Percentiles rank a stretch among this genome's conserved stretches.
phyloP scores from a whole-genome alignment of 176 grass and related monocot species.

The Poa annua region DNA sequence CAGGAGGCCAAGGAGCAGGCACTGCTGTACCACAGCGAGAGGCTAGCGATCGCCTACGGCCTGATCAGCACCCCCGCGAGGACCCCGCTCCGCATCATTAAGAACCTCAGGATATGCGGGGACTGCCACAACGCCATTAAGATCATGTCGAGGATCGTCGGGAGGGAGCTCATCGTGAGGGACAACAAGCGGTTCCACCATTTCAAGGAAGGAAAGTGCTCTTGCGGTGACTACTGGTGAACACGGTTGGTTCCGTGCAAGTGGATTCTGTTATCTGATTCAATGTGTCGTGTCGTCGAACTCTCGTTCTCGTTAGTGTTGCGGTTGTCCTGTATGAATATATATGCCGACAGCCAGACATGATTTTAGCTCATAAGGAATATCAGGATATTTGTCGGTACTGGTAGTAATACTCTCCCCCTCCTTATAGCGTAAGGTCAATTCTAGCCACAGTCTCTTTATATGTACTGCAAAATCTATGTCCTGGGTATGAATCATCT shows the following conservation, averaged over 20 bases:
- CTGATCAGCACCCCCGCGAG: slow-evolving; percentile 87
- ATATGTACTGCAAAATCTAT: not conserved
- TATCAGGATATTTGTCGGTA: slow-evolving; percentile 29
- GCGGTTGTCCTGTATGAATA: slow-evolving; percentile 32
- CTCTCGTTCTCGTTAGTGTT: slow-evolving; percentile 7
- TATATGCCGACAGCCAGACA: slow-evolving; percentile 20
- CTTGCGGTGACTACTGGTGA: slow-evolving; percentile 89
- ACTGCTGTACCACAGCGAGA: slow-evolving; percentile 85
- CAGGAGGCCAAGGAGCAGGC: slow-evolving; percentile 94
- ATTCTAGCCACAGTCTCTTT: not conserved
- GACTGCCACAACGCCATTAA: slow-evolving; percentile 96
- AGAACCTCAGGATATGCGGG: slow-evolving; percentile 88
- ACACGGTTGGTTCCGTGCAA: no score
- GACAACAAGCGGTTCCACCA: slow-evolving; percentile 94
- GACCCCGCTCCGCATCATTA: slow-evolving; percentile 84
- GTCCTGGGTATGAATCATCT: not conserved
- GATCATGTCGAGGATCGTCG: slow-evolving; percentile 92
- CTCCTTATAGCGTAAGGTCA: not conserved
- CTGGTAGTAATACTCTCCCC: not conserved
- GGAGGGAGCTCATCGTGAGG: slow-evolving; percentile 84
- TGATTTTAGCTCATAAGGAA: slow-evolving; percentile 25
- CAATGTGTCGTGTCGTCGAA: not conserved
- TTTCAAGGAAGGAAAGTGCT: slow-evolving; percentile 92
- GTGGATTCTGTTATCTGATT: not conserved
- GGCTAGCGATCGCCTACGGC: slow-evolving; percentile 84